phyloP scores from a whole-genome alignment of 2,329 filamentous ascomycete genomes.

The Xylariales sp. region DNA sequence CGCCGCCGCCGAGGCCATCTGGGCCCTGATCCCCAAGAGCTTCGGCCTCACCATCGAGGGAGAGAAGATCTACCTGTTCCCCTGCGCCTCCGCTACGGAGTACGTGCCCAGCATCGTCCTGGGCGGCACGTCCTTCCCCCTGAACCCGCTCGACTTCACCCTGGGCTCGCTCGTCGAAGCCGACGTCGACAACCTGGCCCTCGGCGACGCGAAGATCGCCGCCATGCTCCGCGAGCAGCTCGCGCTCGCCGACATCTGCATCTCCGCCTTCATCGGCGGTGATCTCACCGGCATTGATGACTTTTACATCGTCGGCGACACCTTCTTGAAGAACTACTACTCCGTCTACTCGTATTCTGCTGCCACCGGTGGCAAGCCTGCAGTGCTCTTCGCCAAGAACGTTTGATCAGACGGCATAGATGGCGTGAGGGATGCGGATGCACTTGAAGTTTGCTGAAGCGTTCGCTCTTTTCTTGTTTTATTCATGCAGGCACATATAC shows the following conservation, averaged over 20 bases:
- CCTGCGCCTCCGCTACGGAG: constrained; percentile 1
- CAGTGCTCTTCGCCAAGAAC: constrained; percentile 4
- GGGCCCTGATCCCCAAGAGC: neutral
- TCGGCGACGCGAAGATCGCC: neutral
- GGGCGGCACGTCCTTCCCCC: constrained; percentile 1
- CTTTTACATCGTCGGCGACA: constrained; percentile 6
- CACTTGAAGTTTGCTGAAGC: no score
- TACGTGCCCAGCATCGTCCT: constrained; percentile 3
- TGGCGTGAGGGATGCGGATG: no score
- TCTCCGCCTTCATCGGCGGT: constrained; percentile 1
- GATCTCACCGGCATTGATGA: constrained; percentile 5
- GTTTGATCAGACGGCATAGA: no score
- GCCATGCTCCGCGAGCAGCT: neutral
- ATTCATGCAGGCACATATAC: no score
- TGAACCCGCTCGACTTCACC: constrained; percentile 6
- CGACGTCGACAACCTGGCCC: constrained; percentile 3
- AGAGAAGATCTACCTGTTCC: constrained; percentile 2
- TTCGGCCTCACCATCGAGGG: neutral
- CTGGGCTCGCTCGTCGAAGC: constrained; percentile 1
- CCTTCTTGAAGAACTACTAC: constrained; percentile 6
- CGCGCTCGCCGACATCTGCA: constrained; percentile 1
- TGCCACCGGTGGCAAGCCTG: neutral
- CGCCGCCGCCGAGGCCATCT: neutral
- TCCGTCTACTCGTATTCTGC: constrained; percentile 5
- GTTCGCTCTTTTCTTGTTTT: no score